phyloP scores from a whole-genome alignment of 2,329 filamentous ascomycete species.

The Nemania serpens region DNA sequence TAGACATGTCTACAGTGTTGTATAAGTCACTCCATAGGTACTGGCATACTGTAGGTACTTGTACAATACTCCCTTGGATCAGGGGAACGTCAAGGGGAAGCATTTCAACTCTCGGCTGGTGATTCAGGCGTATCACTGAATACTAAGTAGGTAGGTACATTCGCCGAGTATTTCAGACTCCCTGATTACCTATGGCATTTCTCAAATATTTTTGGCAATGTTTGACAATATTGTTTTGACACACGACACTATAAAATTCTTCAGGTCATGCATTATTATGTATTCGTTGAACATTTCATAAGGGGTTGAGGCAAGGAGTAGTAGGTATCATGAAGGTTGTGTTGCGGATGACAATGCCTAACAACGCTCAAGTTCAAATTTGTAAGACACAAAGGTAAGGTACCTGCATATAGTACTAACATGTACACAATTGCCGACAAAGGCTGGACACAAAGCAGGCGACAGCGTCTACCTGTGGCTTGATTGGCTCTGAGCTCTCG shows the following conservation, averaged over 20 bases:
- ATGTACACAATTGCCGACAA: no score
- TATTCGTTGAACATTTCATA: not conserved
- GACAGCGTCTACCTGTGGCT: slow-evolving; percentile 9
- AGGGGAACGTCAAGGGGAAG: not conserved
- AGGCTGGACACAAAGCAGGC: not conserved
- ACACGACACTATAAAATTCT: not conserved
- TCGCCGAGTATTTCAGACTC: not conserved
- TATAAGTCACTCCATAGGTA: not conserved
- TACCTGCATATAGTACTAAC: no score
- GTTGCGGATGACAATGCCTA: not conserved
- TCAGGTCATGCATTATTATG: not conserved
- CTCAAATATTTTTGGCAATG: no score
- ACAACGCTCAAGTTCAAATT: no score
- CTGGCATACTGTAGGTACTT: not conserved
- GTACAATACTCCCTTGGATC: no score
- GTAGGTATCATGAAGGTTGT: not conserved
- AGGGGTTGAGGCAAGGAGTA: not conserved
- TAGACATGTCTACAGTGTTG: not conserved
- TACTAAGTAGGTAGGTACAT: not conserved
- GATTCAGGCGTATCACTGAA: not conserved
- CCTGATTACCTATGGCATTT: no score
- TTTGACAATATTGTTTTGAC: not conserved
- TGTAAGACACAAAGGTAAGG: no score
- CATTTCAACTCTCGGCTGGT: slow-evolving; percentile 4
- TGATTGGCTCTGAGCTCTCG: slow-evolving; percentile 27